Conservation (phyloP, 1,284 basidiomycete species). For the Ceratobasidium sp. region DNA sequence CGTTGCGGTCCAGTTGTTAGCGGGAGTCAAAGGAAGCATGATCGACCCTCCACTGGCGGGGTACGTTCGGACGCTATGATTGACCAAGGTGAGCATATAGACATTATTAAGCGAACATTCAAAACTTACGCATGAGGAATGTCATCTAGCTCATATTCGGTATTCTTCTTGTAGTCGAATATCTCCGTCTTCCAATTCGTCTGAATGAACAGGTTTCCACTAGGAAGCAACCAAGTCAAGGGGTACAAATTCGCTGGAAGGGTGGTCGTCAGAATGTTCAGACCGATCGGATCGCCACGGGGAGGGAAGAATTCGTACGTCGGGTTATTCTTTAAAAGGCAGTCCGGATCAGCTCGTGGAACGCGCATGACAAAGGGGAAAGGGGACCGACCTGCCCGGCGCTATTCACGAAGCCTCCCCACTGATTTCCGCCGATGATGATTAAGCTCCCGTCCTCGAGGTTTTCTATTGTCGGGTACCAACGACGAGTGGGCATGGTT, state of each 20-base stretch:
- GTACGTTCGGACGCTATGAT: constrained; percentile 77
- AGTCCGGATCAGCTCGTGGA: too few relatives aligned
- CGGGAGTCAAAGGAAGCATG: constrained; percentile 91
- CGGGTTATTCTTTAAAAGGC: constrained; percentile 81
- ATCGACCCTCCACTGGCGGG: constrained; percentile 91
- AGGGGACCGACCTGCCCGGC: constrained; percentile 80
- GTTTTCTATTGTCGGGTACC: constrained; percentile 50
- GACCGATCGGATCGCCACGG: constrained; percentile 69
- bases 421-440: constrained; percentile 72
- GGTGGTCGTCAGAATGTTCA: constrained; percentile 85
- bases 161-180: constrained; percentile 74
- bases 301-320: constrained; percentile 89
- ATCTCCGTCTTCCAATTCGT: constrained; percentile 71
- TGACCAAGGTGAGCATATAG: constrained; percentile 63
- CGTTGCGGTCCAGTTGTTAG: constrained; percentile 88
- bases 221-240: constrained; percentile 86
- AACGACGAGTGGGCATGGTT: constrained; percentile 48
- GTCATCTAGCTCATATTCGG: constrained; percentile 51
- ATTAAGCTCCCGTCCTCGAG: constrained; percentile 63
- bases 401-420: constrained; percentile 86
- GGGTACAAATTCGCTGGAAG: constrained; percentile 92
- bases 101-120: constrained; percentile 61
- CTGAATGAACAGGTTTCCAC: constrained; percentile 86
- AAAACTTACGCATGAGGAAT: constrained; percentile 46
- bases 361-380: constrained; percentile 58